Base-by-base conservation (phyloP, 495 filamentous ascomycete genomes). In the Emericellopsis terricola region DNA sequence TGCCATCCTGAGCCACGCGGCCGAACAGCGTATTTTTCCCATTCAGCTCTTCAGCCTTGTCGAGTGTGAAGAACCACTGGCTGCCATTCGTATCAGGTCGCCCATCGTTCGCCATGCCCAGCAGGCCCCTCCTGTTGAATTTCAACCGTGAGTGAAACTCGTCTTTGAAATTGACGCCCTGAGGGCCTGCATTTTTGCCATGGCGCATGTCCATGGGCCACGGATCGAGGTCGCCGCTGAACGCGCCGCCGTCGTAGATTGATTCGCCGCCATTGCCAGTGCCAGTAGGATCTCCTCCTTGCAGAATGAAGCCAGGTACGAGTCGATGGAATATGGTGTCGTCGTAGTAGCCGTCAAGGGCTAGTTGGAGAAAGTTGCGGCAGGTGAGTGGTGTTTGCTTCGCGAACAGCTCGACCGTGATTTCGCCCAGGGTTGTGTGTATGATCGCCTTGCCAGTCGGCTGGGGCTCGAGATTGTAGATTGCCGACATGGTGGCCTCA, bases 61-160 rank as follows among this genome's bases (percentile, higher is more conserved):
- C 75, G 29, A 99, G 61, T 2, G 89, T 94, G 34, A 99, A 69
- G 55, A 99, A 99, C 61, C 96, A 96, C 59, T 99, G 89, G 53
- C 82, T 91, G 28, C 81, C 79, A 55, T 94, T 92, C 19, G 76
- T 75, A 42, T 86, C 71, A 41, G 79, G 78, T 28, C 50, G 50
- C 3, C 78, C 68, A 20, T 69, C 68, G 49, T 86, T 86, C 8
- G 91, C 89, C 87, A 96, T 96, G 8, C 85, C 89, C 39, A 99
- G 53, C 41, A 94, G 55, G 2, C 89, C 89, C 29, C 89, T 69
- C 36, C 89, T 69, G 43, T 92, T 99, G 64, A 83, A 96, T 46
- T 86, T 89, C 31, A 99, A 55, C 7, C 89, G 69, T 42, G 73
- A 79, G 60, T 96, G 87, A 36, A 94, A 74, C 50, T 99, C 89